Percentiles rank a stretch among this genome's conserved stretches.
Evolutionary conservation across 805 yeast genomes (phyloP).

Genomic region (Maudiozyma barnettii): DNA sequence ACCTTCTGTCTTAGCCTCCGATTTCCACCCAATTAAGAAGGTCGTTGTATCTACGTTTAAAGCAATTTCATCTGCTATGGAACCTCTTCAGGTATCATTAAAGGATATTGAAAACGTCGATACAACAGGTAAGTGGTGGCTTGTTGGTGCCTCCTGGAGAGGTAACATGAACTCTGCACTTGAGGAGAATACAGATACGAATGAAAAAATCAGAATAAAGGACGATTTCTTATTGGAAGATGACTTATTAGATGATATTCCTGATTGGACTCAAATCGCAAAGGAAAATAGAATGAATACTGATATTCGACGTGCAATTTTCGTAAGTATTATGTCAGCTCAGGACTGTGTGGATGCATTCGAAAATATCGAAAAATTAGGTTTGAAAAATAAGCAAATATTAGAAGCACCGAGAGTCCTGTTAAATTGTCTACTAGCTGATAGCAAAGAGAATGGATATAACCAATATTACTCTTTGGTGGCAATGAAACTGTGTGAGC

Average conservation of each 20-base stretch:
- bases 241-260: conserved; percentile 57
- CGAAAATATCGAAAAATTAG: conserved; percentile 68
- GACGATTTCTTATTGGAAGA: conserved; percentile 38
- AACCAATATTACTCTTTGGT: conserved; percentile 85
- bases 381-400: conserved; percentile 69
- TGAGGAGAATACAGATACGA: conserved; percentile 15
- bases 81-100: conserved; percentile 69
- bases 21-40: conserved; percentile 32
- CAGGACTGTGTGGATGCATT: conserved; percentile 85
- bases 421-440: conserved; percentile 78
- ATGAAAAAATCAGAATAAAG: conserved; percentile 10
- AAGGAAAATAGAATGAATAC: conserved; percentile 87
- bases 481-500: conserved; percentile 64
- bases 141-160: conserved; percentile 96
- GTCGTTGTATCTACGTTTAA: conserved; percentile 46
- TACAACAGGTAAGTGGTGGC: conserved; percentile 96
- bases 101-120: conserved; percentile 72
- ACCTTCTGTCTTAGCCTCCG: conserved; percentile 26
- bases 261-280: conserved; percentile 86
- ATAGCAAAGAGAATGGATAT: conserved; percentile 44
- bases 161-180: conserved; percentile 39
- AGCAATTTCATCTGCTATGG: conserved; percentile 28
- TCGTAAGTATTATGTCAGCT: conserved; percentile 91
- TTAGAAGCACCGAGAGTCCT: conserved; percentile 80
- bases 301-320: conserved; percentile 86